Evolutionary conservation across 305 asterid species (phyloP).

Genomic region (Solanum aculeatissimum): DNA sequence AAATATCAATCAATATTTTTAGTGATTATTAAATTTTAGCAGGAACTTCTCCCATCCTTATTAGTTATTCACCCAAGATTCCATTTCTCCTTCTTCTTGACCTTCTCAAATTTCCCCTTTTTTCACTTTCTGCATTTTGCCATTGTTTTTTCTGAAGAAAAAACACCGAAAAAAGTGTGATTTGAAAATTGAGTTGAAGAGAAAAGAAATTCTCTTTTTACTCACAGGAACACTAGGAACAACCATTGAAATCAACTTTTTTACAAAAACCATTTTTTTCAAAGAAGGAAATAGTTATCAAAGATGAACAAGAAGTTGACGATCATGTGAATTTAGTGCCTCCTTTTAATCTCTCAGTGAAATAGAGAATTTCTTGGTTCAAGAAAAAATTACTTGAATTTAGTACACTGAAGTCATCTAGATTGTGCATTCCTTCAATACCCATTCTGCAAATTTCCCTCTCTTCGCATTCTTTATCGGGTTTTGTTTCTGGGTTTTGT

Average conservation of each 20-base stretch:
- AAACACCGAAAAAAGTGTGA: no score
- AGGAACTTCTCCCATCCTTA: no score
- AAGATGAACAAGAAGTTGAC: background rate
- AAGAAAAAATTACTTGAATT: constrained; percentile 12
- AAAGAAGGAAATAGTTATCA: background rate
- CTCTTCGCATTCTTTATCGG: background rate
- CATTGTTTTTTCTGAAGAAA: no score
- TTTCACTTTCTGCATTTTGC: no score
- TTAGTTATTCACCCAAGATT: no score
- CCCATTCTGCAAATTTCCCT: background rate
- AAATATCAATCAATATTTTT: no score
- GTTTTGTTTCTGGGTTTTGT: background rate
- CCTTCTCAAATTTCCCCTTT: no score
- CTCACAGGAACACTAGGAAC: no score
- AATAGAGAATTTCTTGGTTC: constrained; percentile 6
- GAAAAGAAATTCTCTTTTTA: no score
- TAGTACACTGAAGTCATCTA: constrained; percentile 10
- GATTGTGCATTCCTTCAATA: background rate
- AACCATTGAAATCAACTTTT: background rate
- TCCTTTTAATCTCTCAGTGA: background rate
- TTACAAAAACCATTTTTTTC: background rate
- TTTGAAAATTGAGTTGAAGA: no score
- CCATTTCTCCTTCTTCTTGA: no score
- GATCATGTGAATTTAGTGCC: constrained; percentile 2
- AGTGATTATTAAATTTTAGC: no score